A percentile compares a stretch with the other conserved stretches of the same genome.
phyloP scores from a whole-genome alignment of 805 yeast species.

The Teunomyces funiuensis region DNA sequence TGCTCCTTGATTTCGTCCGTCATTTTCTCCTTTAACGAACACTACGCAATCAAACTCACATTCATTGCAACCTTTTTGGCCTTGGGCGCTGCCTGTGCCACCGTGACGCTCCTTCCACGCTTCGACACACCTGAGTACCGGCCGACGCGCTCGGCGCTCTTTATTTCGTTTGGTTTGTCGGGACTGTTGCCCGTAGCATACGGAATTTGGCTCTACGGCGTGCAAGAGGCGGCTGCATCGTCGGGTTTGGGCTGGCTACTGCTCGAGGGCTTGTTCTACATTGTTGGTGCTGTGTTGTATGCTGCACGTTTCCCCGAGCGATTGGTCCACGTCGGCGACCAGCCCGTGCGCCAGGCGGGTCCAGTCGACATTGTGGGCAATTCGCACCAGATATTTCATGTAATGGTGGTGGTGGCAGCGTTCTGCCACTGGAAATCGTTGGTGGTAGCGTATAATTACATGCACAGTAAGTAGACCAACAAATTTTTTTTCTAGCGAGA shows the following conservation, averaged over 20 bases:
- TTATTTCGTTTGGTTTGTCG: constrained; percentile 76
- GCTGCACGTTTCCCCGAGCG: constrained; percentile 81
- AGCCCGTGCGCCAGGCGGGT: constrained; percentile 21
- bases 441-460: constrained; percentile 51
- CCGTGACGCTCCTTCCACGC: constrained; percentile 60
- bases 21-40: constrained; percentile 46
- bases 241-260: constrained; percentile 62
- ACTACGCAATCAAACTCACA: constrained; percentile 27
- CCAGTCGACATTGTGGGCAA: constrained; percentile 69
- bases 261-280: constrained; percentile 72
- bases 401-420: constrained; percentile 76
- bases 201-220: constrained; percentile 53
- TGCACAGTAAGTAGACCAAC: constrained; percentile 33
- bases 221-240: constrained; percentile 45
- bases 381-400: constrained; percentile 83
- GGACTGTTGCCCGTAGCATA: constrained; percentile 68
- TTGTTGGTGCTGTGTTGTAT: constrained; percentile 75
- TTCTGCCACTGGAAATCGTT: constrained; percentile 69
- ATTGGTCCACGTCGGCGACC: constrained; percentile 27
- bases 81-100: constrained; percentile 62
- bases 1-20: constrained; percentile 54
- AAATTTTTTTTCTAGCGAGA: too few species aligned
- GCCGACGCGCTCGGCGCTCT: constrained; percentile 73
- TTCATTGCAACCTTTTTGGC: constrained; percentile 48
- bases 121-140: constrained; percentile 75